A percentile compares a stretch with the other conserved stretches of the same genome.
Conservation (phyloP, 106 monocot species). For the Hemerocallis citrina region DNA sequence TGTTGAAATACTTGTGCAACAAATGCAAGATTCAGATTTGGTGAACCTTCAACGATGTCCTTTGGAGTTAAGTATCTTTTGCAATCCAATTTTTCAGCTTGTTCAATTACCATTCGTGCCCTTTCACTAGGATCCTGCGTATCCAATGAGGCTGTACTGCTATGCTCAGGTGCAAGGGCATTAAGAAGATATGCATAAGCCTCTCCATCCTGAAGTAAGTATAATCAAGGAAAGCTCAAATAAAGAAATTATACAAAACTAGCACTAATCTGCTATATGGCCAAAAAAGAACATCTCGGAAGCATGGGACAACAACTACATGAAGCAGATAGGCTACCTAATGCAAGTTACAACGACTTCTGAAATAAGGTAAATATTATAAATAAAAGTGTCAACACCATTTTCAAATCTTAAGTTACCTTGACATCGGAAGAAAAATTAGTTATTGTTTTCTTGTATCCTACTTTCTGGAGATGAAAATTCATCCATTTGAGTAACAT, state of each 20-base stretch:
- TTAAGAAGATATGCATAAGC: constrained; percentile 79
- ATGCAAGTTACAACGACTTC: too few relatives aligned
- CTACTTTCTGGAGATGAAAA: constrained; percentile 72
- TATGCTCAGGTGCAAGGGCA: constrained; percentile 61
- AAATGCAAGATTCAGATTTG: constrained; percentile 80
- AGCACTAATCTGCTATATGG: neutral
- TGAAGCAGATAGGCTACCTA: too few relatives aligned
- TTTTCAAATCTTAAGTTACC: constrained; percentile 18
- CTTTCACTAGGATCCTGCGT: constrained; percentile 59
- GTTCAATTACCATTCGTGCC: constrained; percentile 65
- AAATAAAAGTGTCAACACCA: neutral
- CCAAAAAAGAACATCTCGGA: neutral
- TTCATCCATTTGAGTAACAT: constrained; percentile 72
- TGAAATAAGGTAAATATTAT: neutral
- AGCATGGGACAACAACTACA: too few relatives aligned
- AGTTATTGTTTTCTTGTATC: constrained; percentile 59
- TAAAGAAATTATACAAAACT: neutral
- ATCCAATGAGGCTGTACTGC: constrained; percentile 33
- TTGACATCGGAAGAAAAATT: constrained; percentile 70
- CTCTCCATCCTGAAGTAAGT: constrained; percentile 70
- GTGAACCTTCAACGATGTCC: constrained; percentile 71
- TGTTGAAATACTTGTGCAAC: constrained; percentile 83
- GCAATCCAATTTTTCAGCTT: constrained; percentile 71
- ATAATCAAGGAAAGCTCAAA: neutral
- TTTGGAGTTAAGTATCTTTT: constrained; percentile 64